phyloP scores from a whole-genome alignment of 805 yeast genomes.

The Yarrowia osloensis region DNA sequence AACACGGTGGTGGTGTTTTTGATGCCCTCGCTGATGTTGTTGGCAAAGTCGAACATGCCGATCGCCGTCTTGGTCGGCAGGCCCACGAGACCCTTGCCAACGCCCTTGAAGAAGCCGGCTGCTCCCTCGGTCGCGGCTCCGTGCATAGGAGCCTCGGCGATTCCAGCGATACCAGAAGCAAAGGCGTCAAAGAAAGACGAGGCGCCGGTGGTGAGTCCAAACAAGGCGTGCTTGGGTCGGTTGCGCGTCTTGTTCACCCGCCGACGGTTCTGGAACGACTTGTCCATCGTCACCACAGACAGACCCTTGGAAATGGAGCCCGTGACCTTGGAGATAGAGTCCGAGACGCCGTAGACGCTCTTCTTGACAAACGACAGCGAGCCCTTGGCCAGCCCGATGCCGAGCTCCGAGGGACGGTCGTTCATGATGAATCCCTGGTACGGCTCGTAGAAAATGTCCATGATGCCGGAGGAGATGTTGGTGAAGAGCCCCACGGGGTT shows the following conservation, averaged over 20 bases:
- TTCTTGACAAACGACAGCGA: conserved; percentile 91
- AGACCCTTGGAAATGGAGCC: conserved; percentile 94
- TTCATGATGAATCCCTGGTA: conserved; percentile 92
- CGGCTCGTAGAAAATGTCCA: conserved; percentile 96
- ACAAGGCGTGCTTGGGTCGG: conserved; percentile 79
- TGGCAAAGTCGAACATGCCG: conserved; percentile 90
- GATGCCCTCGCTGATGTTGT: conserved; percentile 91
- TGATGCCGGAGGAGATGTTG: conserved; percentile 88
- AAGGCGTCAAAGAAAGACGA: conserved; percentile 83
- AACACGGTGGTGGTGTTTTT: conserved; percentile 88
- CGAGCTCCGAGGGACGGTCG: conserved; percentile 94
- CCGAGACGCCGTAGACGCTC: conserved; percentile 92
- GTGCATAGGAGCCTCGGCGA: conserved; percentile 86
- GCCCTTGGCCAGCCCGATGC: conserved; percentile 94
- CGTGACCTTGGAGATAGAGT: conserved; percentile 87
- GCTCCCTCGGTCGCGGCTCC: conserved; percentile 92
- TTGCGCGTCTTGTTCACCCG: conserved; percentile 64
- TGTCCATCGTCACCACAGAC: conserved; percentile 86
- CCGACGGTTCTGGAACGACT: conserved; percentile 80
- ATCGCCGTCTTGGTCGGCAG: conserved; percentile 96
- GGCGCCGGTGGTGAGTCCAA: conserved; percentile 84
- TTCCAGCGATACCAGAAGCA: conserved; percentile 83
- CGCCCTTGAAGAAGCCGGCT: conserved; percentile 86
- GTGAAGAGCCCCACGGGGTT: conserved; percentile 97
- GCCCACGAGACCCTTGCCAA: conserved; percentile 94